Evolutionary conservation across 768 basidiomycete species (phyloP), one percentile per base, ranked within the genome.

Genomic region (Mycena filopes): DNA sequence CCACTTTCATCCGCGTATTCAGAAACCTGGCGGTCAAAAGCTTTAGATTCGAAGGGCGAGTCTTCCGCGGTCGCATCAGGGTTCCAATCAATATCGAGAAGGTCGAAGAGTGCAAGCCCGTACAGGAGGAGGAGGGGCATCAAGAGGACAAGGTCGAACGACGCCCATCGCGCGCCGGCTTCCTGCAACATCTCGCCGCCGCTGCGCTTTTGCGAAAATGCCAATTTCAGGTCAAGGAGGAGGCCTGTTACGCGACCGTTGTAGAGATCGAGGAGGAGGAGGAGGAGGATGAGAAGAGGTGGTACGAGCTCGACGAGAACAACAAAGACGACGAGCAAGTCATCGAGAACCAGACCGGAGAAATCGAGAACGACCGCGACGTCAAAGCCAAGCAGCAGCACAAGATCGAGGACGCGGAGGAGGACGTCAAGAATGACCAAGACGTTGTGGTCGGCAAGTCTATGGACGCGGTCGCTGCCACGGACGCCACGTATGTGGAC

Each of bases 211-310:
- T 57, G 2, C 46, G 55, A 1, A 46, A 28, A 31, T 21, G 23
- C 2, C 29, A n/a, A 16, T 25, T 47, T 3, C 5, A n/a, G 3
- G 31, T 33, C 23, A 31, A 47, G 4, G 45, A 47, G 4, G 45
- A 36, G 33, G 20, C 31, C 2, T 47, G 31, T 13, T 36, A 25
- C 7, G 55, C 45, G 2, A 38, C 28, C 33, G 16, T 57, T 16
- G 55, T 46, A 31, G 55, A 56, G n/a, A 28, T 45, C 26, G n/a
- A n/a, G n/a, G n/a, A n/a, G n/a, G 42, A 13, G 2, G 55, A 45
- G 25, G 42, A 31, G 16, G n/a, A n/a, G n/a, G 16, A 31, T 8
- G 48, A 16, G 15, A 16, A 50, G 48, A 20, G 20, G 25, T n/a
- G 18, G 21, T 4, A 48, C 10, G 47, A 33, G 20, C n/a, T 21